Evolutionary conservation across 169 alveolate species (phyloP), one percentile per base, ranked within the genome.

Genomic region (Babesia gibsoni): DNA sequence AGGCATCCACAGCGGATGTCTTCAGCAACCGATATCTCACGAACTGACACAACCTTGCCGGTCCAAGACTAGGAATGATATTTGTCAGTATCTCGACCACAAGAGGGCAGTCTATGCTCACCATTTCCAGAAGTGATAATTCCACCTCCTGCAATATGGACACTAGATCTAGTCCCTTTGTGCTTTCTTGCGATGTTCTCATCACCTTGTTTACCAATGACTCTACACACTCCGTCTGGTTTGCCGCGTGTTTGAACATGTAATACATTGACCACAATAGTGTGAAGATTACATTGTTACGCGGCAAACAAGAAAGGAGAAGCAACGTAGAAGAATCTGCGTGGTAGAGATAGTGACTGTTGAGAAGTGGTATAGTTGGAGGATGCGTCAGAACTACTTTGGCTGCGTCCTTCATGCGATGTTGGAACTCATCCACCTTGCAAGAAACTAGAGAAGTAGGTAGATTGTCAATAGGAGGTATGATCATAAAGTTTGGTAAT

Each of bases 251-350:
- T 67, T 77, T 75, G 52, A 82, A 58, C 67, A 88, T 48, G 81
- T 66, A 73, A 36, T 80, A 58, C 67, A 88, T 78, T 32, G 82
- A 45, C 82, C 89, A 80, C 42, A 86, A 79, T 50, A 88, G 67
- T 27, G 88, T 52, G 67, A 88, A 88, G 30, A 88, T 52, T 45
- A 73, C 70, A 36, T 88, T 89, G 58, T 88, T 63, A 10, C 81
- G 63, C 36, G 91, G 84, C 29, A 88, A 81, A 49, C 78, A 88
- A 16, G 89, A 49, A 66, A 88, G 67, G 65, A 88, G 69, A 61
- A 82, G 67, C 46, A 88, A 73, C 14, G 93, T 46, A 9, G 89
- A 75, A 9, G 84, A 61, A 45, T 73, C 93, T 22, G 90, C 73
- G 20, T 33, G 42, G 70, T 57, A 64, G 27, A 63, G 36, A 14